phyloP scores from a whole-genome alignment of 2,329 filamentous ascomycete genomes.

The Nemania serpens region DNA sequence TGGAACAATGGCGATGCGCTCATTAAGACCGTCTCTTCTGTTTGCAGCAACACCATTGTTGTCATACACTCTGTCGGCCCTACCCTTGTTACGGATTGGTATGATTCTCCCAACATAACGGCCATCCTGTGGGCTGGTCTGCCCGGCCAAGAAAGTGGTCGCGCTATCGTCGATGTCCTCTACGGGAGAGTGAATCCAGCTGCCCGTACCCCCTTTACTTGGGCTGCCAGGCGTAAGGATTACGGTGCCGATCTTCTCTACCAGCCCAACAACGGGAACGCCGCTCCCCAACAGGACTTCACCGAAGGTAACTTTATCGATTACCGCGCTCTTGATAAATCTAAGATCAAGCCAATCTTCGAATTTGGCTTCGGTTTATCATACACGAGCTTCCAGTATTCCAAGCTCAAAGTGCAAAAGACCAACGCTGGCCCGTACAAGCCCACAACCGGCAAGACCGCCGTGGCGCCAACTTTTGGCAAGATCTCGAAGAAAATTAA shows the following conservation, averaged over 20 bases:
- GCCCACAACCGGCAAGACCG: constrained; percentile 65
- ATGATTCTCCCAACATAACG: constrained; percentile 76
- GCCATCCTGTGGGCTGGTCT: constrained; percentile 83
- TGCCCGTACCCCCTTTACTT: constrained; percentile 79
- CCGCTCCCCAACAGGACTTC: constrained; percentile 73
- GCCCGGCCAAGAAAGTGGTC: constrained; percentile 83
- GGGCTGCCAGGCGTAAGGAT: constrained; percentile 68
- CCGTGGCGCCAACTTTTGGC: constrained; percentile 66
- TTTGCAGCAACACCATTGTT: constrained; percentile 88
- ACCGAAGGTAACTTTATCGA: constrained; percentile 82
- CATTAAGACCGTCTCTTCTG: constrained; percentile 76
- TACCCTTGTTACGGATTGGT: constrained; percentile 76
- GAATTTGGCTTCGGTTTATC: constrained; percentile 82
- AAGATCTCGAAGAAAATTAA: constrained; percentile 64
- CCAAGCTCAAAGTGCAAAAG: constrained; percentile 64
- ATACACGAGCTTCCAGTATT: constrained; percentile 79
- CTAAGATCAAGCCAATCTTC: constrained; percentile 70
- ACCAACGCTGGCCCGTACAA: constrained; percentile 56
- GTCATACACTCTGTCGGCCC: constrained; percentile 86
- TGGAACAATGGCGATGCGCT: constrained; percentile 83
- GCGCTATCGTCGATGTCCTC: constrained; percentile 78
- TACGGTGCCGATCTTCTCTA: constrained; percentile 73
- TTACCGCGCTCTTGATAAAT: constrained; percentile 74
- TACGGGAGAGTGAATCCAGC: constrained; percentile 80
- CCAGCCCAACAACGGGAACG: constrained; percentile 68